Evolutionary conservation across 192 early-diverging fungal species (phyloP), one percentile per base, ranked within the genome.

Genomic region (Coemansia sp.): DNA sequence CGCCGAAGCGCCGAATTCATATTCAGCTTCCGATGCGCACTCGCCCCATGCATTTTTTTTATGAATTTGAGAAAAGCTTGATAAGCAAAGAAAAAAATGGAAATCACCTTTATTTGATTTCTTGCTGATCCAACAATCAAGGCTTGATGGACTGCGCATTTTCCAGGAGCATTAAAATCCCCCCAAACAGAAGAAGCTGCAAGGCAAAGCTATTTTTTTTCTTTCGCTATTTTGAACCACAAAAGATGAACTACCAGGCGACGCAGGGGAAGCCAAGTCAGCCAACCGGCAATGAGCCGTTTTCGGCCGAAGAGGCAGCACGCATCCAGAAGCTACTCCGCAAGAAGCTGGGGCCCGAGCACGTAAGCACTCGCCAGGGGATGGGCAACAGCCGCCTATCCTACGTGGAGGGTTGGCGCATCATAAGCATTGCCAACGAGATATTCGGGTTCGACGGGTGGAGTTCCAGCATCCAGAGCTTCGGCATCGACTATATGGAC

Each of bases 381-480:
- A 86, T 88, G 26, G 90, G 90, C 26, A 80, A 80, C 64, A 61
- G 63, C 0, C 85, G 84, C 18, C 71, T 94, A 11, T 78, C 76
- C n/a, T 93, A 92, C 51, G 56, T 93, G 34, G 91, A 93, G 62
- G 93, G 91, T 7, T 87, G 85, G 84, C 87, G 83, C 26, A 84
- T 82, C 34, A 90, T 92, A 40, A 86, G 85, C 58, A 66, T 97
- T 30, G 96, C 96, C 43, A 94, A 98, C 60, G 86, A 92, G 23
- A 59, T 96, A 6, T 97, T 98, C 81, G 96, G 94, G 3, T 97
- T 96, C 67, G 83, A 96, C 60, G 94, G 94, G 9, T 98, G 96
- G 96, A 82, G 81, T 36, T 82, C 84, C 20, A 72, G 71, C 18
- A 85, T 98, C 54, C 69, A 83, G n/a, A 80, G 82, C 44, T 81